phyloP scores from a whole-genome alignment of 805 yeast species.

The Ascoidea asiatica region DNA sequence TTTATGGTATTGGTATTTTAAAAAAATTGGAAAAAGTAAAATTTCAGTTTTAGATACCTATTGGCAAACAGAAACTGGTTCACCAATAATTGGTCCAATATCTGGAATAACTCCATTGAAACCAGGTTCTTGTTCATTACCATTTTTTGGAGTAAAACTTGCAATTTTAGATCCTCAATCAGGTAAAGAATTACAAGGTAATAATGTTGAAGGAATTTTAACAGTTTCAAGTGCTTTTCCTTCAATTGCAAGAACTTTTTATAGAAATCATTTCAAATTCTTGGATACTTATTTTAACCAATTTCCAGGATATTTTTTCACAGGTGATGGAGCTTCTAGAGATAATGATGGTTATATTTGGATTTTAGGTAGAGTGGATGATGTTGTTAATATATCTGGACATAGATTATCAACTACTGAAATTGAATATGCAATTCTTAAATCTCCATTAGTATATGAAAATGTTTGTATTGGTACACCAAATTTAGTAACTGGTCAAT shows the following conservation, averaged over 20 bases:
- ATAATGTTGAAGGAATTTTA: slow-evolving; percentile 68
- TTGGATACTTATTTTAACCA: slow-evolving; percentile 79
- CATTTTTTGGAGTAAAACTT: slow-evolving; percentile 70
- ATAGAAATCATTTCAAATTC: slow-evolving; percentile 61
- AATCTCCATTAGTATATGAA: slow-evolving; percentile 71
- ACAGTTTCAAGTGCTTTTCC: slow-evolving; percentile 69
- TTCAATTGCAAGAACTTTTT: slow-evolving; percentile 70
- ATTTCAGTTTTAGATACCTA: slow-evolving; percentile 68
- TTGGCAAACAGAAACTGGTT: slow-evolving; percentile 83
- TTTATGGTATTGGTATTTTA: slow-evolving; percentile 77
- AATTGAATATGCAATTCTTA: slow-evolving; percentile 81
- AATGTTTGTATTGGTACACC: slow-evolving; percentile 91
- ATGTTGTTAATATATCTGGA: slow-evolving; percentile 93
- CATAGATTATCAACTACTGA: slow-evolving; percentile 95
- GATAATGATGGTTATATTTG: slow-evolving; percentile 94
- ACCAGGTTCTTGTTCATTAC: slow-evolving; percentile 75
- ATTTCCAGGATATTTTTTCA: slow-evolving; percentile 86
- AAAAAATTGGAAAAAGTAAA: slow-evolving; percentile 50
- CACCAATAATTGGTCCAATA: slow-evolving; percentile 63
- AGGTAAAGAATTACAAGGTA: slow-evolving; percentile 54
- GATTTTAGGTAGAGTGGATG: slow-evolving; percentile 98
- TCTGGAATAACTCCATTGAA: slow-evolving; percentile 69
- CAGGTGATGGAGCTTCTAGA: slow-evolving; percentile 98
- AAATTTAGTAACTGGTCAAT: slow-evolving; percentile 94
- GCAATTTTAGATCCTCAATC: slow-evolving; percentile 59